Percentiles rank a stretch among this genome's conserved stretches.
phyloP scores from a whole-genome alignment of 2,329 filamentous ascomycete genomes.

The Cylindrodendrum hubeiense region DNA sequence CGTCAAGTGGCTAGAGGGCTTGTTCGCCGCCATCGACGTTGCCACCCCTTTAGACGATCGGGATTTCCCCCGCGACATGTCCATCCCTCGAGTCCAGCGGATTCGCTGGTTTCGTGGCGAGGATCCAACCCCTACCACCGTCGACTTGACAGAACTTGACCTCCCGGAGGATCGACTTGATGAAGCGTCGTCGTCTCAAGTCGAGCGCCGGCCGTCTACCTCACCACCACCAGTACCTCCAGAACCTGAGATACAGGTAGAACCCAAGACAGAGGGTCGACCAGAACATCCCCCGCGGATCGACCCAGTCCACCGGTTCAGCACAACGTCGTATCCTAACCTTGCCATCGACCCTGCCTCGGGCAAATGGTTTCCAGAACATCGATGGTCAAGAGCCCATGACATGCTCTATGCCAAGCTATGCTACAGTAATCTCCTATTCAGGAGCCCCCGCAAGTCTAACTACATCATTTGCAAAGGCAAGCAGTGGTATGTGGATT shows the following conservation, averaged over 20 bases:
- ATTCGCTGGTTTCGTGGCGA: constrained; percentile 63
- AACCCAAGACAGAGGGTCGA: constrained; percentile 26
- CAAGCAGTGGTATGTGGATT: constrained; percentile 71
- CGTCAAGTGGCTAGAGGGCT: constrained; percentile 75
- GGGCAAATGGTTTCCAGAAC: constrained; percentile 68
- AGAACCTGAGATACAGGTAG: constrained; percentile 28
- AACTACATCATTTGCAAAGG: constrained; percentile 69
- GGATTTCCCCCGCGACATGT: constrained; percentile 71
- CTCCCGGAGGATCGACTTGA: constrained; percentile 34
- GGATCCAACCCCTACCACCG: constrained; percentile 45
- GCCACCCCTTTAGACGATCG: constrained; percentile 79
- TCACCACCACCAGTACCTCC: constrained; percentile 35
- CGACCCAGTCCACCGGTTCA: constrained; percentile 54
- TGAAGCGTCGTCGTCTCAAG: constrained; percentile 36
- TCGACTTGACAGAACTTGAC: constrained; percentile 42
- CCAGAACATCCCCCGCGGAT: constrained; percentile 44
- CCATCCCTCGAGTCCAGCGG: constrained; percentile 68
- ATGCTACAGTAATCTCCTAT: constrained; percentile 70
- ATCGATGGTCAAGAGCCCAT: constrained; percentile 67
- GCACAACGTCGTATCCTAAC: constrained; percentile 60
- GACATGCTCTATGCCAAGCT: constrained; percentile 71
- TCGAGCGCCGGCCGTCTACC: constrained; percentile 33
- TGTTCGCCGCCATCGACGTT: constrained; percentile 81
- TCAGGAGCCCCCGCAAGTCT: constrained; percentile 68
- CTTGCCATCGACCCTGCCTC: constrained; percentile 60